A percentile compares a stretch with the other conserved stretches of the same genome.
Evolutionary conservation across 495 filamentous ascomycete species (phyloP).

Genomic region (Daldinia childiae): DNA sequence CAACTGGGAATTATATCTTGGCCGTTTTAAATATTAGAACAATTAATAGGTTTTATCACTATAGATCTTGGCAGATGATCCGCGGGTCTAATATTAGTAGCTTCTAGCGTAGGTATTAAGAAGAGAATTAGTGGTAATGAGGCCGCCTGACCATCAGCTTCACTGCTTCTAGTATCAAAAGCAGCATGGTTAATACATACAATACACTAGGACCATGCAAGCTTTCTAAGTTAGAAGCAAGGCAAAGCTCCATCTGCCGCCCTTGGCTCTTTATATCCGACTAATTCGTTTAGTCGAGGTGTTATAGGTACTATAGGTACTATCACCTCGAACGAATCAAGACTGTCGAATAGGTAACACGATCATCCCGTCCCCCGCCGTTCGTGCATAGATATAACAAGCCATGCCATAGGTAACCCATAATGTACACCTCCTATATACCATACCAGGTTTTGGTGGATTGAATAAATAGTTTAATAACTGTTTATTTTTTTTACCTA

Average conservation of each 20-base stretch:
- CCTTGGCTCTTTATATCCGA: constrained; percentile 38
- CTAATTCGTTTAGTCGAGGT: constrained; percentile 15
- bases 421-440: too few relatives aligned
- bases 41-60: neutral
- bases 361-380: constrained; percentile 28
- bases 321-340: constrained; percentile 34
- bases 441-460: too few relatives aligned
- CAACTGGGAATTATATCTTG: neutral
- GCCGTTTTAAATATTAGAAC: neutral
- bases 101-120: neutral
- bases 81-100: constrained; percentile 23
- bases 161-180: neutral
- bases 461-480: too few relatives aligned
- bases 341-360: constrained; percentile 15
- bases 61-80: constrained; percentile 21
- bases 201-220: neutral
- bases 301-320: neutral
- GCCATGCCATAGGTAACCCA: too few relatives aligned
- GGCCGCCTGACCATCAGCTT: neutral
- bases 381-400: too few relatives aligned
- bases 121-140: neutral
- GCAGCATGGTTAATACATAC: neutral
- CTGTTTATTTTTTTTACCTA: too few relatives aligned
- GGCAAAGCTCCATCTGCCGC: constrained; percentile 37
- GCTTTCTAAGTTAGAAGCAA: constrained; percentile 2